These are phyloP conservation scores for Termitomyces sp. DNA, from an alignment of 768 basidiomycete genomes.

Conservation along the genomic window DNA sequence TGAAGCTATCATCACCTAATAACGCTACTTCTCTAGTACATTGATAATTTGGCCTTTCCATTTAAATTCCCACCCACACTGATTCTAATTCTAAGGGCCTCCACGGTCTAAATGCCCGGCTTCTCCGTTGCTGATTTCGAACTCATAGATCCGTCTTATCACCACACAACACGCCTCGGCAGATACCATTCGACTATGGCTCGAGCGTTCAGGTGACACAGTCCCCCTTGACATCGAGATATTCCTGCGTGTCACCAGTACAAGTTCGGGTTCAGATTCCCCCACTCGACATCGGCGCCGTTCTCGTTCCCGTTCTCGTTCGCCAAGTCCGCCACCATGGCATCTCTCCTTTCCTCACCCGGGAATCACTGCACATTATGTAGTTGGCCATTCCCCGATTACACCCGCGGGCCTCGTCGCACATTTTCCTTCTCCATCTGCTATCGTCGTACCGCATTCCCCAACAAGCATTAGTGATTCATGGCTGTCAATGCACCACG, in stretches of 20 bases:
- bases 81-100: neutral
- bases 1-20: neutral
- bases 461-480: constrained; percentile 28
- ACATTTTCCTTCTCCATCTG: constrained; percentile 29
- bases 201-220: constrained; percentile 67
- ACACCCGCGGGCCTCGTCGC: constrained; percentile 13
- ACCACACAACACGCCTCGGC: constrained; percentile 66
- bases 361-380: constrained; percentile 28
- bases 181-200: constrained; percentile 78
- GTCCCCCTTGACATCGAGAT: constrained; percentile 80
- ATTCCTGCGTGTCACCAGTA: constrained; percentile 49
- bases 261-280: constrained; percentile 18
- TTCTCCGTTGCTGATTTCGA: constrained; percentile 7
- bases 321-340: constrained; percentile 28
- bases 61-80: neutral
- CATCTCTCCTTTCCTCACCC: constrained; percentile 23
- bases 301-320: constrained; percentile 20
- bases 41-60: neutral
- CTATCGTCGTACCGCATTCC: constrained; percentile 43
- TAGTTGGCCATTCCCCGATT: constrained; percentile 26
- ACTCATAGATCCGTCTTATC: constrained; percentile 59
- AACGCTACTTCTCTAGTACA: neutral
- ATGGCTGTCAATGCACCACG: constrained; percentile 29
- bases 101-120: neutral
- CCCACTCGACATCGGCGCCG: constrained; percentile 22